These are phyloP conservation scores for Crotalaria pallida DNA, from an alignment of 306 rosid species.

Conservation along the genomic window DNA sequence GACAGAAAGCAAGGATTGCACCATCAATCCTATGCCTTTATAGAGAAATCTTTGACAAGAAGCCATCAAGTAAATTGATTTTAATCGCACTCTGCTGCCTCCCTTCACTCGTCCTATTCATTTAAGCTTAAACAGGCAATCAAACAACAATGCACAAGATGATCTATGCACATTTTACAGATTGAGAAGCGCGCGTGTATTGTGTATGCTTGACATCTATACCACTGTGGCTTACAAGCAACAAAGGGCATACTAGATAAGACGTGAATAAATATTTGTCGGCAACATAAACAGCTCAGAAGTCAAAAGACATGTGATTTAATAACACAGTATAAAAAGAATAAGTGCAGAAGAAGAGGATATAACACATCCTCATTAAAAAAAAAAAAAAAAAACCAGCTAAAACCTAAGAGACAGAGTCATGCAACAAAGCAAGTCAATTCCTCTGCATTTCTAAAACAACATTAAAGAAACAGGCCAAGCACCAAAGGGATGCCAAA, in stretches of 20 bases:
- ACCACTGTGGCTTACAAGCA: background rate
- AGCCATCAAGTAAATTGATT: background rate
- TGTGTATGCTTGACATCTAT: background rate
- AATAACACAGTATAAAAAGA: background rate
- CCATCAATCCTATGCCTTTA: background rate
- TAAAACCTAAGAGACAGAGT: too few species aligned
- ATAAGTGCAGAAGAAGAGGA: too few species aligned
- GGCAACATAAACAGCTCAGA: background rate
- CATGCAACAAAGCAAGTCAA: too few species aligned
- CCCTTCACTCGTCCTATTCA: background rate
- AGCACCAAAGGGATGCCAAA: too few species aligned
- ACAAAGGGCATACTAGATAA: background rate
- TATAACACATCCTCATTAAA: background rate
- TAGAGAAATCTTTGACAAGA: background rate
- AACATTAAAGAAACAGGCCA: too few species aligned
- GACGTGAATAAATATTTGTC: background rate
- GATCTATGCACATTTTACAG: background rate
- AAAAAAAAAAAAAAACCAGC: background rate
- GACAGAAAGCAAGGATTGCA: background rate
- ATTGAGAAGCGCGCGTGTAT: background rate
- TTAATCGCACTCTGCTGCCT: background rate
- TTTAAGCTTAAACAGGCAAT: background rate
- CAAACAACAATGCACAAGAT: background rate
- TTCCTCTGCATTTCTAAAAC: too few species aligned
- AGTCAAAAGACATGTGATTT: background rate